phyloP scores from a whole-genome alignment of 257 asterid species.

The Ballota nigra region DNA sequence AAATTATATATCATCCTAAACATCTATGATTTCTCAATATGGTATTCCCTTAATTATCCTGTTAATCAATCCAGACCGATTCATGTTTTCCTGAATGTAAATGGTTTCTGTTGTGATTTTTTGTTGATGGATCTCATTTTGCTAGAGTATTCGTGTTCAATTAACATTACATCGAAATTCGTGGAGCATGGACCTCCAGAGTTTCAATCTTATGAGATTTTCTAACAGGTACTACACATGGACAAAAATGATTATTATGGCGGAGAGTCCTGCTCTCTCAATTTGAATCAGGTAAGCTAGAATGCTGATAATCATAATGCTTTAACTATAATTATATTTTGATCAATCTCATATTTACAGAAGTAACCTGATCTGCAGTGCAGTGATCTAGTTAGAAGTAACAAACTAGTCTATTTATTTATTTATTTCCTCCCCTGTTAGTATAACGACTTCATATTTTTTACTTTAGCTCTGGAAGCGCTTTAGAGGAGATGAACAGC shows the following conservation, averaged over 20 bases:
- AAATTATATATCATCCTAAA: no score
- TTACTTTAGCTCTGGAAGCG: slow-evolving; percentile 86
- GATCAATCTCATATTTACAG: background rate
- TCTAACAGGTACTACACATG: slow-evolving; percentile 82
- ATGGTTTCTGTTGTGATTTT: background rate
- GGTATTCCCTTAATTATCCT: background rate
- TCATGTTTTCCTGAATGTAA: background rate
- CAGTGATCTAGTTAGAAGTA: background rate
- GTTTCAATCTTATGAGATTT: slow-evolving; percentile 9
- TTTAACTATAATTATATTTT: background rate
- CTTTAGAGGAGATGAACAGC: slow-evolving; percentile 70
- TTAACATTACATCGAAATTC: background rate
- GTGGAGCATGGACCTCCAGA: background rate
- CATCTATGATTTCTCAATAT: background rate
- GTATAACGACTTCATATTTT: slow-evolving; percentile 9
- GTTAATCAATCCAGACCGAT: background rate
- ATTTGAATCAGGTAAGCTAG: slow-evolving; percentile 68
- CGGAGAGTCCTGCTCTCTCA: slow-evolving; percentile 88
- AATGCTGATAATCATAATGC: background rate
- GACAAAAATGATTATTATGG: slow-evolving; percentile 97
- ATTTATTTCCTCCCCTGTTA: background rate
- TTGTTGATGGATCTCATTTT: background rate
- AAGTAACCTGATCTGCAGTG: background rate
- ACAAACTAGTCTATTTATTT: background rate
- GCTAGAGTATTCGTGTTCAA: background rate